Percentiles rank a stretch among this genome's conserved stretches.
phyloP scores from a whole-genome alignment of 1,284 basidiomycete species.

The Albatrellus sp. region DNA sequence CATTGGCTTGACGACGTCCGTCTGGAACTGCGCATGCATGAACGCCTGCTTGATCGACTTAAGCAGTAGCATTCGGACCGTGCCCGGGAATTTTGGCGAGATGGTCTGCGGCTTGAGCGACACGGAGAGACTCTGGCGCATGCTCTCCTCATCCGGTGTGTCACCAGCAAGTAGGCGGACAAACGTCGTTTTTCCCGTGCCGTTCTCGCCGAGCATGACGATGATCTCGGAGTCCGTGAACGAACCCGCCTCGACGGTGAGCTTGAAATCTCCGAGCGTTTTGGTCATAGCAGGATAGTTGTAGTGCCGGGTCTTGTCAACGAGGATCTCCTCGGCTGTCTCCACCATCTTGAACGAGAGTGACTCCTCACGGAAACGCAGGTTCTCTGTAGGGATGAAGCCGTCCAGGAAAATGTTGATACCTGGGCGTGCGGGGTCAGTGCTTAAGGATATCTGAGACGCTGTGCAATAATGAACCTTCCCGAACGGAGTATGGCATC shows the following conservation, averaged over 20 bases:
- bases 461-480: slow-evolving; percentile 45
- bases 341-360: slow-evolving; percentile 95
- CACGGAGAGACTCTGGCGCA: slow-evolving; percentile 71
- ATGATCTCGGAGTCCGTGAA: slow-evolving; percentile 97
- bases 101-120: slow-evolving; percentile 95
- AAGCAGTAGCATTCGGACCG: slow-evolving; percentile 82
- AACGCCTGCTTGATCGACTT: slow-evolving; percentile 91
- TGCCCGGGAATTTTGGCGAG: slow-evolving; percentile 90
- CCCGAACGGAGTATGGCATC: slow-evolving; percentile 92
- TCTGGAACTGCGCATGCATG: slow-evolving; percentile 96
- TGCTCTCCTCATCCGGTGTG: slow-evolving; percentile 71
- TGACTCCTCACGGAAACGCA: slow-evolving; percentile 91
- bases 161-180: slow-evolving; percentile 87
- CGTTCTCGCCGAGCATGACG: slow-evolving; percentile 96
- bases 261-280: slow-evolving; percentile 87
- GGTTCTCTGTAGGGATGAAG: slow-evolving; percentile 95
- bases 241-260: slow-evolving; percentile 75
- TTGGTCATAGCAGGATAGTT: slow-evolving; percentile 92
- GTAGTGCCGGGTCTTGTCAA: slow-evolving; percentile 79
- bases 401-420: slow-evolving; percentile 99
- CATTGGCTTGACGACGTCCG: slow-evolving; percentile 95
- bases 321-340: slow-evolving; percentile 76
- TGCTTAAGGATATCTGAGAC: not conserved
- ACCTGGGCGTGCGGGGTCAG: slow-evolving; percentile 29
- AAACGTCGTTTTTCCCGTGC: slow-evolving; percentile 95